A percentile compares a stretch with the other conserved stretches of the same genome.
Conservation (phyloP, 371 early-diverging fungal genomes). For the Entomophthora muscae region DNA sequence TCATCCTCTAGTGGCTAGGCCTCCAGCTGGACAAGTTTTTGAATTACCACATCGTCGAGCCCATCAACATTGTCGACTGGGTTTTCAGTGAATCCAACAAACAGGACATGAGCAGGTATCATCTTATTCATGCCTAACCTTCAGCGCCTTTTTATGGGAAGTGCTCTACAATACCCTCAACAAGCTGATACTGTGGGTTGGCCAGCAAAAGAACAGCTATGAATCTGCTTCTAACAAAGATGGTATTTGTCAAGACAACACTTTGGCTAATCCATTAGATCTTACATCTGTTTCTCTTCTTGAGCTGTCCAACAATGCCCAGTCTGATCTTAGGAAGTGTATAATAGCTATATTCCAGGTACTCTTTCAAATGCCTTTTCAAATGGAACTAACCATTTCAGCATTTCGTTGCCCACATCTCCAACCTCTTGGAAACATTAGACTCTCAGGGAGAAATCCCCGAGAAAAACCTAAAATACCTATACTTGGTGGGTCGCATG, state of each 20-base stretch:
- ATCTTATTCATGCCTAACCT: neutral
- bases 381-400: neutral
- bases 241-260: neutral
- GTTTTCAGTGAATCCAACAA: constrained; percentile 27
- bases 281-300: neutral
- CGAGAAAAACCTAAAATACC: neutral
- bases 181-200: neutral
- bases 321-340: neutral
- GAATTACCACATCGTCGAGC: constrained; percentile 82
- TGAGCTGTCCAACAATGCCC: neutral
- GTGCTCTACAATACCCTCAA: constrained; percentile 2
- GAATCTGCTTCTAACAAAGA: neutral
- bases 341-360: neutral
- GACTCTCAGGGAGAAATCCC: neutral
- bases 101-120: neutral
- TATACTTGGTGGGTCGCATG: neutral
- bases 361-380: neutral
- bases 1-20: constrained; percentile 40
- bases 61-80: constrained; percentile 58
- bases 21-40: constrained; percentile 78
- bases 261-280: neutral
- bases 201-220: neutral
- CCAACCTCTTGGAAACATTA: neutral
- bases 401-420: neutral
- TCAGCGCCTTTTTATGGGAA: constrained; percentile 5